phyloP scores from a whole-genome alignment of 306 rosid genomes.

The Vachellia collinsii region DNA sequence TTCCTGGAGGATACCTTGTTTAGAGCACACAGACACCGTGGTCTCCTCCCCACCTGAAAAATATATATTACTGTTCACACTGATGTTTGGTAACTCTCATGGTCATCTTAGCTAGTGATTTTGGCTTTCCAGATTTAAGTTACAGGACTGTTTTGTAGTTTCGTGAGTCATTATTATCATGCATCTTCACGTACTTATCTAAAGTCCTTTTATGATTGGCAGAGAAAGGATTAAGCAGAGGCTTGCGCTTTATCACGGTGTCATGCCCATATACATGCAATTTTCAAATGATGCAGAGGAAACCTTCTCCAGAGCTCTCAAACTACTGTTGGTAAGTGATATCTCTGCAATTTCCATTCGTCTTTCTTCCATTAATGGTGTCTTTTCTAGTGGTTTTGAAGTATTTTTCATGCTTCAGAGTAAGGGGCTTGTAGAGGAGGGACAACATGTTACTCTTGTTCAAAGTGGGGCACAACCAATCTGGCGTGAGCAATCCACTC shows the following conservation, averaged over 20 bases:
- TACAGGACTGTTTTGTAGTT: conserved; percentile 10
- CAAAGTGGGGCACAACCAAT: conserved; percentile 98
- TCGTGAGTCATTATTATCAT: background rate
- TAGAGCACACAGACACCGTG: background rate
- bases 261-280: conserved; percentile 79
- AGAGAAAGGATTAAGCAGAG: conserved; percentile 86
- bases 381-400: conserved; percentile 31
- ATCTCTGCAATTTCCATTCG: conserved; percentile 5
- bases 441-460: conserved; percentile 79
- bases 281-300: conserved; percentile 88
- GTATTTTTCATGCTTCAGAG: conserved; percentile 51
- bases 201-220: conserved; percentile 38
- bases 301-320: conserved; percentile 84
- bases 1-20: background rate
- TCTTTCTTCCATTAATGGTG: conserved; percentile 19
- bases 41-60: background rate
- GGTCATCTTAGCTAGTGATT: background rate
- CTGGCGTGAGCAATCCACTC: conserved; percentile 90
- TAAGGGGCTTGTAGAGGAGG: conserved; percentile 67
- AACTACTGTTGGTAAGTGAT: conserved; percentile 71
- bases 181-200: conserved; percentile 12
- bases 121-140: conserved; percentile 14
- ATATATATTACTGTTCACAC: background rate
- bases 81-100: background rate
- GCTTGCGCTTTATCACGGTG: conserved; percentile 79